phyloP scores from a whole-genome alignment of 495 filamentous ascomycete genomes.

The Jackrogersella minutella region DNA sequence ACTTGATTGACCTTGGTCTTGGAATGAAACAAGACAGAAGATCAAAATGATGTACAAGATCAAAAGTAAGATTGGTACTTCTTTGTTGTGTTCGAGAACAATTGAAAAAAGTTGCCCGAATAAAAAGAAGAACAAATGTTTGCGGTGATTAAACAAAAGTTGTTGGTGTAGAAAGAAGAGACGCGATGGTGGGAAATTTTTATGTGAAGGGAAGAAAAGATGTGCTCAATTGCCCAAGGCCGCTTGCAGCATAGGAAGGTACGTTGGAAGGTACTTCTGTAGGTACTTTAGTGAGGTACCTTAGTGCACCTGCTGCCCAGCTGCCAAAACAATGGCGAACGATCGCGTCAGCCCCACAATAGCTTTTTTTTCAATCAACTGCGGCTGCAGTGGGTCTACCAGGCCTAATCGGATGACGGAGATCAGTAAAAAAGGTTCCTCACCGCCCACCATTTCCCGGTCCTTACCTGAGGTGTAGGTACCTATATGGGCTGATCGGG shows the following conservation, averaged over 20 bases:
- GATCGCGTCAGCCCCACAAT: slow-evolving; percentile 31
- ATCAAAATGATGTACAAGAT: not conserved
- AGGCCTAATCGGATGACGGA: slow-evolving; percentile 2
- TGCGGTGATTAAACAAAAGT: slow-evolving; percentile 20
- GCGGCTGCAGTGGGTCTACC: not conserved
- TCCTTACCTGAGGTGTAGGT: not conserved
- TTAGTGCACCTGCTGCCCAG: not conserved
- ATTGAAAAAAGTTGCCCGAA: slow-evolving; percentile 18
- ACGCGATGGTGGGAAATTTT: slow-evolving; percentile 31
- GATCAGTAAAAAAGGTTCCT: slow-evolving; percentile 11
- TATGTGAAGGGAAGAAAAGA: slow-evolving; percentile 24
- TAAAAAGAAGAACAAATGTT: slow-evolving; percentile 28
- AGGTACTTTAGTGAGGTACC: not conserved
- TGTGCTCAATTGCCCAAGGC: slow-evolving; percentile 26
- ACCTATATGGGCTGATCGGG: too few relatives aligned
- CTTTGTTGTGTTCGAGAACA: slow-evolving; percentile 27
- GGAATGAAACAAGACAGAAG: not conserved
- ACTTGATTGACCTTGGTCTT: not conserved
- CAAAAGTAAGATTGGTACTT: not conserved
- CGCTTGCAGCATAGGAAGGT: slow-evolving; percentile 16
- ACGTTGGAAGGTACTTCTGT: not conserved
- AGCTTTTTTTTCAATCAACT: slow-evolving; percentile 15
- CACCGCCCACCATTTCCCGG: slow-evolving; percentile 23
- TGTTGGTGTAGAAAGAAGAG: slow-evolving; percentile 4
- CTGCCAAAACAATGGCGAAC: slow-evolving; percentile 10